phyloP scores from a whole-genome alignment of 176 grass and related monocot species.

The Raddia distichophylla region DNA sequence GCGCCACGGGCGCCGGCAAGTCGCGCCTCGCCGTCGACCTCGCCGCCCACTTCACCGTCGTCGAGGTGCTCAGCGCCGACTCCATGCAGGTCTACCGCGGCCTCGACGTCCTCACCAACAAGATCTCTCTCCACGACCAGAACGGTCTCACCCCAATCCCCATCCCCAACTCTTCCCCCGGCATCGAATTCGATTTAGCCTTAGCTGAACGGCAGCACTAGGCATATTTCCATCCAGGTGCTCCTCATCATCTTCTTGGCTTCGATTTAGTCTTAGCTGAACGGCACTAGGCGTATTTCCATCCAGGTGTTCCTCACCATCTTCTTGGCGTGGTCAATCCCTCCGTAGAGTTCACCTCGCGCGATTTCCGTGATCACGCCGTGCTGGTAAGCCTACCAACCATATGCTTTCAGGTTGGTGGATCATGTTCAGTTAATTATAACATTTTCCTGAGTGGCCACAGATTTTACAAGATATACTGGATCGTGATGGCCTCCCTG shows the following conservation, averaged over 20 bases:
- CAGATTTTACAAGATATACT: constrained; percentile 84
- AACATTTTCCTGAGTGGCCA: neutral
- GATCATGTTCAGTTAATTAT: constrained; percentile 16
- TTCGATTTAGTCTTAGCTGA: neutral
- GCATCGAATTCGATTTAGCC: neutral
- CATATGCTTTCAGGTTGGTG: neutral
- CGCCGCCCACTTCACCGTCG: constrained; percentile 59
- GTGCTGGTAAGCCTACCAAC: constrained; percentile 50
- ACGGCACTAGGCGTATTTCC: neutral
- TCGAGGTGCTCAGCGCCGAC: constrained; percentile 86
- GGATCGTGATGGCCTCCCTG: constrained; percentile 69
- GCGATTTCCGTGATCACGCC: constrained; percentile 66
- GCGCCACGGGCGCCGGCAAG: constrained; percentile 88
- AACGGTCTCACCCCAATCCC: constrained; percentile 50
- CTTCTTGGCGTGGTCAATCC: constrained; percentile 74
- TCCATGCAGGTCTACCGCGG: constrained; percentile 94
- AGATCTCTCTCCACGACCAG: constrained; percentile 68
- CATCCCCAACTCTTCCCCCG: no score
- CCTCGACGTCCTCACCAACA: constrained; percentile 91
- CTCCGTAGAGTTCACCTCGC: constrained; percentile 80
- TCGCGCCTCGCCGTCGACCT: constrained; percentile 89
- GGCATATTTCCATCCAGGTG: constrained; percentile 43
- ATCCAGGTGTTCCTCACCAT: constrained; percentile 85
- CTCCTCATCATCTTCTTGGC: constrained; percentile 76
- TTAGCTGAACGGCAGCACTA: neutral